These are phyloP conservation scores for Skeletonema marinoi DNA, from an alignment of 108 stramenopile species.

Conservation along the genomic window DNA sequence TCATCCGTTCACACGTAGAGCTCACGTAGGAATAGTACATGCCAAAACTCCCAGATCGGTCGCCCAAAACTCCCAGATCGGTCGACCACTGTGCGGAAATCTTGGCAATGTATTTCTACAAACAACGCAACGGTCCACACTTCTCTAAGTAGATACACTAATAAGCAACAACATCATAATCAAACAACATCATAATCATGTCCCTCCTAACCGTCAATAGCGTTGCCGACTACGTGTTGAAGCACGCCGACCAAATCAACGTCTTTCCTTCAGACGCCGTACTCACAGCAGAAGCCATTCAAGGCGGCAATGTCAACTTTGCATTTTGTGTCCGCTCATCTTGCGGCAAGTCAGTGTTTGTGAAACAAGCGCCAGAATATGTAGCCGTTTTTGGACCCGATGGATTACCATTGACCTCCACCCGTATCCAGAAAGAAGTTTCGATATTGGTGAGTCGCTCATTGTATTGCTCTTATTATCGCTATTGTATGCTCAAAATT, in stretches of 20 bases:
- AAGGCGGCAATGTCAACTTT: slow-evolving; percentile 86
- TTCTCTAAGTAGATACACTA: too few species aligned
- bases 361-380: slow-evolving; percentile 88
- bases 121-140: too few species aligned
- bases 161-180: not conserved
- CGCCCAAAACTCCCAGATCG: too few species aligned
- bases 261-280: slow-evolving; percentile 42
- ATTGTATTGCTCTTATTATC: too few species aligned
- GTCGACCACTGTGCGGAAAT: too few species aligned
- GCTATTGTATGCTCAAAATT: too few species aligned
- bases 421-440: slow-evolving; percentile 71
- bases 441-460: slow-evolving; percentile 39
- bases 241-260: slow-evolving; percentile 52
- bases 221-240: slow-evolving; percentile 58
- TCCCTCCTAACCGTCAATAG: slow-evolving; percentile 65
- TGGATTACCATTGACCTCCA: slow-evolving; percentile 71
- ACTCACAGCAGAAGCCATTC: slow-evolving; percentile 60
- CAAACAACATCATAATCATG: slow-evolving; percentile 2
- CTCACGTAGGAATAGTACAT: too few species aligned
- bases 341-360: slow-evolving; percentile 59
- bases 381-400: slow-evolving; percentile 81
- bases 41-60: too few species aligned
- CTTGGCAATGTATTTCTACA: too few species aligned
- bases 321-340: slow-evolving; percentile 69
- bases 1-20: too few species aligned